Evolutionary conservation across 108 stramenopile species (phyloP).

Genomic region (Nitzschia sp.): DNA sequence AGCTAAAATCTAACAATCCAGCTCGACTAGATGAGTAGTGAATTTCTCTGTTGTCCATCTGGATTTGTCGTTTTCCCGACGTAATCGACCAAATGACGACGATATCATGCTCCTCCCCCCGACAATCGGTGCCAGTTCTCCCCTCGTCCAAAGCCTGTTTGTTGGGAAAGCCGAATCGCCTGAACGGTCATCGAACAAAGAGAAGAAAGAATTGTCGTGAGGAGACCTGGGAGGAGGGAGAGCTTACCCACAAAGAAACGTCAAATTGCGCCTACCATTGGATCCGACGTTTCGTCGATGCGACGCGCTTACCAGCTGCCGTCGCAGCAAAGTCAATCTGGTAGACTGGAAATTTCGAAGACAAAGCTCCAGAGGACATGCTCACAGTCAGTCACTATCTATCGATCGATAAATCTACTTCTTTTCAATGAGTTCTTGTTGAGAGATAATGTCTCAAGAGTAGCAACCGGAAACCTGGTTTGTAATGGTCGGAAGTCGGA

Average conservation of each 20-base stretch:
- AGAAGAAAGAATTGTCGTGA: not conserved
- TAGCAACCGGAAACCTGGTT: too few species aligned
- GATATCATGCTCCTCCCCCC: slow-evolving; percentile 91
- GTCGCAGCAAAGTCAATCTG: slow-evolving; percentile 70
- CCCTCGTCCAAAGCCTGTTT: slow-evolving; percentile 68
- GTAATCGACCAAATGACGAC: slow-evolving; percentile 84
- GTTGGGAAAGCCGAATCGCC: slow-evolving; percentile 88
- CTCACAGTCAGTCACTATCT: too few species aligned
- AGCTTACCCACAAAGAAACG: not conserved
- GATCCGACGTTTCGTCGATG: slow-evolving; percentile 58
- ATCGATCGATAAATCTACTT: too few species aligned
- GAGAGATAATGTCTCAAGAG: too few species aligned
- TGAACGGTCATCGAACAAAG: slow-evolving; percentile 3
- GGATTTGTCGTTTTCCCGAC: slow-evolving; percentile 78
- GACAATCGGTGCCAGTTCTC: slow-evolving; percentile 78
- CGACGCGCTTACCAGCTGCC: slow-evolving; percentile 64
- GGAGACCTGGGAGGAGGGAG: too few species aligned
- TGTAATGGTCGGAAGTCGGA: too few species aligned
- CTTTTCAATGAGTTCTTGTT: too few species aligned
- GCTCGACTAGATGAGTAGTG: slow-evolving; percentile 64
- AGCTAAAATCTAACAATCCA: slow-evolving; percentile 49
- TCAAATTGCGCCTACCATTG: slow-evolving; percentile 52
- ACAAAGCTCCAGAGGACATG: not conserved
- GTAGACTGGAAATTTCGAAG: slow-evolving; percentile 32
- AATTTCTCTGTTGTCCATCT: slow-evolving; percentile 74